Base-by-base conservation (phyloP, 257 asterid species). In the Osmanthus fragrans region DNA sequence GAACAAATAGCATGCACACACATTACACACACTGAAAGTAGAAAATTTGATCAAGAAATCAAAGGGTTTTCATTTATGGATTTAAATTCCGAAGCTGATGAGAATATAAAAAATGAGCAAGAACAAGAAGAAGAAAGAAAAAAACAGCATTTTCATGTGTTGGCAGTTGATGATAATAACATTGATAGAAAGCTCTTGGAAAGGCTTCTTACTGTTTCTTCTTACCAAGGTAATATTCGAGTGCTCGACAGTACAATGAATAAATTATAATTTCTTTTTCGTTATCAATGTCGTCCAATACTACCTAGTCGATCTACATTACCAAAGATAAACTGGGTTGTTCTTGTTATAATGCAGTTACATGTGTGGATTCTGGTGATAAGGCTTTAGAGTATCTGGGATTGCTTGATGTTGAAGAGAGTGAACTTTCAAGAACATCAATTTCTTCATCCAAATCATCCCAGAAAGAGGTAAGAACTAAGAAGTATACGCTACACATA, bases 341-440 rank as follows among this genome's bases (percentile, higher is more conserved):
- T 9, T 78, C 34, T 39, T 56, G 21, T 47, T 25, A n/a, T 80
- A 72, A 60, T 82, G 89, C 83, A 89, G 93, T 89, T 29, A 89
- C 93, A 13, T 89, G 87, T 80, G 93, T 89, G 83, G 93, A 87
- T 16, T 89, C 93, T 68, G 93, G 93, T 51, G 93, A 89, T 77
- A 87, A 89, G 79, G 93, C 93, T 77, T 72, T 89, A 15, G 88
- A 87, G 64, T 89, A 87, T 77, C 40, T 89, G 77, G 93, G 90
- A 2, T 84, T 89, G 85, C 80, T 81, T 6, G 71, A 85, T 30
- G 79, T 83, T 49, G 80, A 81, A 45, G 83, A 81, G 19, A 71
- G 71, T 70, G 79, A 82, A 74, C 66, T 6, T 81, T 74, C 79
- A 58, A 71, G 7, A n/a, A 70, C 56, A 47, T 47, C 80, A 21